Conservation (phyloP, 179 eudicot species). For the Camellia oleifera region DNA sequence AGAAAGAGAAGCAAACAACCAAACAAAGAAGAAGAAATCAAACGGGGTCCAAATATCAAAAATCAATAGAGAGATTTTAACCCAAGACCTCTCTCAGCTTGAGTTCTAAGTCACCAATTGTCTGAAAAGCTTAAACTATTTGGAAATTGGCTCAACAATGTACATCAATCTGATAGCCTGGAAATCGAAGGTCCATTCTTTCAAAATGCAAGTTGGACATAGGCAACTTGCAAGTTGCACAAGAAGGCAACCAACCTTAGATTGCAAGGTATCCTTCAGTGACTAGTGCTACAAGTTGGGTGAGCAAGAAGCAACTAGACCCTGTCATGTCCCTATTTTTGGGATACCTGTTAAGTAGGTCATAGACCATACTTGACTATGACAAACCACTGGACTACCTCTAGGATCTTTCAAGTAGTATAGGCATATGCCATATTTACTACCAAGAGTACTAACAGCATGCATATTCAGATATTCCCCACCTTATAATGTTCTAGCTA, state of each 20-base stretch:
- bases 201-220: slow-evolving; percentile 3
- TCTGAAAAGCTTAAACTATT: too few species aligned
- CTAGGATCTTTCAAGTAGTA: not conserved
- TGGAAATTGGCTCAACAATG: too few species aligned
- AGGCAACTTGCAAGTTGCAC: not conserved
- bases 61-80: too few species aligned
- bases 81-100: too few species aligned
- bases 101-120: too few species aligned
- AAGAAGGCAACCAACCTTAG: not conserved
- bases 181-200: not conserved
- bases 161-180: too few species aligned
- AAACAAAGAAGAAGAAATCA: too few species aligned
- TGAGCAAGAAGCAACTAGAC: slow-evolving; percentile 2
- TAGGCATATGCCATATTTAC: not conserved
- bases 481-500: not conserved
- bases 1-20: too few species aligned
- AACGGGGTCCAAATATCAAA: too few species aligned
- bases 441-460: not conserved
- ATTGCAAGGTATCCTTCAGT: slow-evolving; percentile 3
- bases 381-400: too few species aligned
- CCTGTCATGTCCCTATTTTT: not conserved
- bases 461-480: not conserved
- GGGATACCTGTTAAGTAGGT: not conserved
- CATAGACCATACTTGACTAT: not conserved
- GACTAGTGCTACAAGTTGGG: not conserved